A percentile compares a stretch with the other conserved stretches of the same genome.
Evolutionary conservation across 2,329 filamentous ascomycete genomes (phyloP).

Genomic region (Cladosporium austrohemisphaericum): DNA sequence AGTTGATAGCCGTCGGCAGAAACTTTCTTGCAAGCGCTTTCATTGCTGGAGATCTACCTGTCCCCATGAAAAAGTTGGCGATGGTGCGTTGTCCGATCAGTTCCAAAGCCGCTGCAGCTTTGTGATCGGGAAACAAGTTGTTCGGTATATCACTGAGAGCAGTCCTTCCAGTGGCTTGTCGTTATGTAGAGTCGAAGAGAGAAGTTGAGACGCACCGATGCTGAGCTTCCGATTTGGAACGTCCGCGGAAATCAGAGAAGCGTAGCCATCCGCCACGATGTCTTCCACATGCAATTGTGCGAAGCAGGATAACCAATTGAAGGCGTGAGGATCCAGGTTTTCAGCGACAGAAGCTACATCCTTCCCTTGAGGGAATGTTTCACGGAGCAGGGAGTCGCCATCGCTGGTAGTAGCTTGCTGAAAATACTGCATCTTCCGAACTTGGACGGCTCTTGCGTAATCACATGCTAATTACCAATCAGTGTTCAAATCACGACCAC

Average conservation of each 20-base stretch:
- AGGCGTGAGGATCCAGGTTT: too few species aligned
- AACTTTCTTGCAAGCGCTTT: neutral
- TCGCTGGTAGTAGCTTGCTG: too few species aligned
- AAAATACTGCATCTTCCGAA: too few species aligned
- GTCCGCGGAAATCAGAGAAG: neutral
- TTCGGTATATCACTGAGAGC: neutral
- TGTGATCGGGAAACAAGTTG: neutral
- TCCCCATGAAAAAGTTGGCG: neutral
- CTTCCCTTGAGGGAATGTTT: too few species aligned
- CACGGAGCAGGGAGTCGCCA: too few species aligned
- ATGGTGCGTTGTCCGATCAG: too few species aligned
- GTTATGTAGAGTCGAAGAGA: neutral
- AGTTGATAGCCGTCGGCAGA: neutral
- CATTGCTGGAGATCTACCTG: neutral
- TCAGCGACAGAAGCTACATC: too few species aligned
- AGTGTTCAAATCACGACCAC: neutral
- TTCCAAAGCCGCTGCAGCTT: neutral
- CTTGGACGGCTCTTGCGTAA: too few species aligned
- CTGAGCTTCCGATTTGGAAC: neutral
- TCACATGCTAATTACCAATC: neutral
- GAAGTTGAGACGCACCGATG: neutral
- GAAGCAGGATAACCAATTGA: conserved; percentile 1
- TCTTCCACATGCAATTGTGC: neutral
- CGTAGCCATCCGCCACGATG: neutral
- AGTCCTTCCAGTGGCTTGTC: neutral